phyloP scores from a whole-genome alignment of 306 rosid genomes.

The Neltuma alba region DNA sequence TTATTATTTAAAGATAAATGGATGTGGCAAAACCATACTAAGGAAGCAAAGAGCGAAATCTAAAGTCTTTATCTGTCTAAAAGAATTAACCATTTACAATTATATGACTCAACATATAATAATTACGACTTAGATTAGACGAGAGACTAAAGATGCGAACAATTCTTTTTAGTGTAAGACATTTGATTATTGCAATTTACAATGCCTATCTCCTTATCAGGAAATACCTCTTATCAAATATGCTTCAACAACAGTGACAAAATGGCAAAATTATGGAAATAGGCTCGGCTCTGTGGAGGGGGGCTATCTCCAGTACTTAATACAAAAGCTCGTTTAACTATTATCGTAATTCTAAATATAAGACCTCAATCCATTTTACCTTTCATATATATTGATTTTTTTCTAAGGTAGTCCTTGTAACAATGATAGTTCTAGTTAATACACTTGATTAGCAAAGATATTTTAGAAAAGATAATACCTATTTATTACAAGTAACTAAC shows the following conservation, averaged over 20 bases:
- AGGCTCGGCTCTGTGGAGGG: neutral
- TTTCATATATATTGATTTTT: too few relatives aligned
- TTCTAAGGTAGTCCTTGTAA: too few relatives aligned
- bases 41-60: neutral
- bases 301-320: too few relatives aligned
- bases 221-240: too few relatives aligned
- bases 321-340: too few relatives aligned
- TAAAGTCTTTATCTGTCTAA: neutral
- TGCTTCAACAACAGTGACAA: neutral
- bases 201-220: too few relatives aligned
- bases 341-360: neutral
- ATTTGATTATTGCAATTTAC: too few relatives aligned
- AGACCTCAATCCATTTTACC: neutral
- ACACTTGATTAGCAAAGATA: too few relatives aligned
- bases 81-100: neutral
- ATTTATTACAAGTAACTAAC: too few relatives aligned
- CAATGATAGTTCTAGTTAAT: too few relatives aligned
- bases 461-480: too few relatives aligned
- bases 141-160: neutral
- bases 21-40: neutral
- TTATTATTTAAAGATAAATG: neutral
- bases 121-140: neutral
- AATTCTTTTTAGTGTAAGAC: too few relatives aligned
- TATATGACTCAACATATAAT: neutral
- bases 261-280: neutral